Conservation (phyloP, 148 eudicot genomes). For the Cornus controversa region DNA sequence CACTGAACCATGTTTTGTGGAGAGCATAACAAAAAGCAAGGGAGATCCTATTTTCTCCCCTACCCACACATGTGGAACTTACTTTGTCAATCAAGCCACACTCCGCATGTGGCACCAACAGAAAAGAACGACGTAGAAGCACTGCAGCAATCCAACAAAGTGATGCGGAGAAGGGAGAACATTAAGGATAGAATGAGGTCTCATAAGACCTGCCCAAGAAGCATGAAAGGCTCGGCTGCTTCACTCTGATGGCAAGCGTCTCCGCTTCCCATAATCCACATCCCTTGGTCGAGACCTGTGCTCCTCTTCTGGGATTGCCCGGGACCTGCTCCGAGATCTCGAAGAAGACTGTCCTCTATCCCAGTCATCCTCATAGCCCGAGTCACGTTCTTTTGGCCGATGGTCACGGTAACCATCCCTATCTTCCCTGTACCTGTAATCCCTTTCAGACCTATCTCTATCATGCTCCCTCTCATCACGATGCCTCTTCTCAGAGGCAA, state of each 20-base stretch:
- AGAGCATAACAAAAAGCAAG: slow-evolving; percentile 19
- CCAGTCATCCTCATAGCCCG: slow-evolving; percentile 72
- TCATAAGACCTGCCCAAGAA: neutral
- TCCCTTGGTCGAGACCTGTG: slow-evolving; percentile 81
- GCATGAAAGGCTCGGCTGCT: neutral
- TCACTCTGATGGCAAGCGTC: slow-evolving; percentile 76
- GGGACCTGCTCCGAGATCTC: slow-evolving; percentile 77
- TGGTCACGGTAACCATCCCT: slow-evolving; percentile 64
- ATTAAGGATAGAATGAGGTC: slow-evolving; percentile 7
- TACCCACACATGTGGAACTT: slow-evolving; percentile 28
- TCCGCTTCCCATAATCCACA: slow-evolving; percentile 81
- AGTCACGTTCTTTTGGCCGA: slow-evolving; percentile 62
- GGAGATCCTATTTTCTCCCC: slow-evolving; percentile 20
- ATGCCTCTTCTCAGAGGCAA: slow-evolving; percentile 69
- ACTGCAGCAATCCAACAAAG: slow-evolving; percentile 16
- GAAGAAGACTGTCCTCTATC: slow-evolving; percentile 79
- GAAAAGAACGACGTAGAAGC: slow-evolving; percentile 20
- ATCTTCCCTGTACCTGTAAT: slow-evolving; percentile 62
- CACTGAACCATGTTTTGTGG: slow-evolving; percentile 30
- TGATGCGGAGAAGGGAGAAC: slow-evolving; percentile 5
- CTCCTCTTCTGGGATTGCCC: slow-evolving; percentile 66
- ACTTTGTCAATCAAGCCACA: slow-evolving; percentile 32
- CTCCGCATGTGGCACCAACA: slow-evolving; percentile 28
- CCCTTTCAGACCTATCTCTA: slow-evolving; percentile 72
- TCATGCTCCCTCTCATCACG: slow-evolving; percentile 78